Percentiles rank a stretch among this genome's conserved stretches.
phyloP scores from a whole-genome alignment of 495 filamentous ascomycete genomes.

The Hypoxylon trugodes region DNA sequence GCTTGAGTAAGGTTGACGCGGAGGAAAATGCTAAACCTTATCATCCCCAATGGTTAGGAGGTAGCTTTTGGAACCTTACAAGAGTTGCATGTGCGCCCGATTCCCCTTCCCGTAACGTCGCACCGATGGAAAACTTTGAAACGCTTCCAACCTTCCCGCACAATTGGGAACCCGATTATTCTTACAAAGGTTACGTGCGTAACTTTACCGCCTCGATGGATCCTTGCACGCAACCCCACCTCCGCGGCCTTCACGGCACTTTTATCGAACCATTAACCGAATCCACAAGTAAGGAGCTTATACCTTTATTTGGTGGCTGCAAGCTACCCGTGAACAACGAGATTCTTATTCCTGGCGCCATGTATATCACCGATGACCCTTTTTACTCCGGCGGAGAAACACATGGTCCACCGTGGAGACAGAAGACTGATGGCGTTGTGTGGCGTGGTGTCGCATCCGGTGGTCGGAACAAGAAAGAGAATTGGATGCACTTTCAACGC shows the following conservation, averaged over 20 bases:
- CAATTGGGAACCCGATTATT: conserved; percentile 42
- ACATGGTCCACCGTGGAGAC: conserved; percentile 62
- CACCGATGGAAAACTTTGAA: conserved; percentile 48
- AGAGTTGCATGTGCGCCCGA: conserved; percentile 63
- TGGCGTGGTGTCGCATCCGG: conserved; percentile 79
- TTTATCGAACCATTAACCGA: conserved; percentile 72
- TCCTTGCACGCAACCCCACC: conserved; percentile 65
- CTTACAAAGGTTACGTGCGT: conserved; percentile 63
- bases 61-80: conserved; percentile 50
- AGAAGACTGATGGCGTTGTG: conserved; percentile 64
- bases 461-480: conserved; percentile 67
- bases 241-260: conserved; percentile 71
- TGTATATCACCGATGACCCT: conserved; percentile 73
- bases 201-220: conserved; percentile 71
- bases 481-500: conserved; percentile 75
- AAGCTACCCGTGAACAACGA: conserved; percentile 84
- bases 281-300: conserved; percentile 61
- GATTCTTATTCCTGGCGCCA: conserved; percentile 78
- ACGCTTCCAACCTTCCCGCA: conserved; percentile 48
- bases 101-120: conserved; percentile 59
- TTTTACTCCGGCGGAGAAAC: conserved; percentile 65
- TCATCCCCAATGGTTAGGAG: conserved; percentile 39
- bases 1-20: conserved; percentile 44
- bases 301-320: conserved; percentile 78
- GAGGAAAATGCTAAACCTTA: conserved; percentile 33